Base-by-base conservation (phyloP, 2,329 filamentous ascomycete genomes). In the Epichloe uncinata region DNA sequence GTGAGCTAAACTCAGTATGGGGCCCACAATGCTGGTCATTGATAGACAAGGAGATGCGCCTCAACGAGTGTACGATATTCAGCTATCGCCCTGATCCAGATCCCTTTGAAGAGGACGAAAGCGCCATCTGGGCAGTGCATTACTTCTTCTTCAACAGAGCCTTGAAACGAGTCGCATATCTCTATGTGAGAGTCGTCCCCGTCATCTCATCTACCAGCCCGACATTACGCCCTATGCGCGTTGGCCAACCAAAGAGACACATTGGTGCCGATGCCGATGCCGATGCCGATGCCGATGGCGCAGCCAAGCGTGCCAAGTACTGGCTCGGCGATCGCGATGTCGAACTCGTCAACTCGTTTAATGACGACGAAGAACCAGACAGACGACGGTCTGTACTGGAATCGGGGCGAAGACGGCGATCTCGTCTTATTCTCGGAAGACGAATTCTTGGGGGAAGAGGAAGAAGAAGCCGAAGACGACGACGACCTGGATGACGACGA, bases 71-170 rank as follows among this genome's bases (percentile, higher is more conserved):
- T 69, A 84, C 83, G 50, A 81, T 91, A 54, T 97, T 95, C 66
- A 85, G 84, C 50, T 98, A 95, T 69, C 80, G 85, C 47, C 93
- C 93, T 0, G 84, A 88, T 40, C 87, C 90, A 53, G 90, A 95
- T 61, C 88, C 89, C 0, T 95, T 94, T 60, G 85, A 90, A 58
- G 89, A 89, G 55, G 90, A 95, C 54, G 89, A 96, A 61, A 87
- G 87, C 54, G 85, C 90, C 9, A 90, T 98, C 54, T 98, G 91
- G 91, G 89, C 87, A 46, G 76, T 90, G 54, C 90, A 97, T 66
- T 96, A 95, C 68, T 95, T 98, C 72, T 95, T 97, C 67, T 97
- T 96, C 77, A 96, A 95, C 73, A 91, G 91, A 61, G 74, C 82
- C 26, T 78, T 84, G 62, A 97, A 97, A 72, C 82, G 93, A 41